Evolutionary conservation across 2,329 filamentous ascomycete genomes (phyloP), one percentile per base, ranked within the genome.

Genomic region (Colletotrichum brevisporum): DNA sequence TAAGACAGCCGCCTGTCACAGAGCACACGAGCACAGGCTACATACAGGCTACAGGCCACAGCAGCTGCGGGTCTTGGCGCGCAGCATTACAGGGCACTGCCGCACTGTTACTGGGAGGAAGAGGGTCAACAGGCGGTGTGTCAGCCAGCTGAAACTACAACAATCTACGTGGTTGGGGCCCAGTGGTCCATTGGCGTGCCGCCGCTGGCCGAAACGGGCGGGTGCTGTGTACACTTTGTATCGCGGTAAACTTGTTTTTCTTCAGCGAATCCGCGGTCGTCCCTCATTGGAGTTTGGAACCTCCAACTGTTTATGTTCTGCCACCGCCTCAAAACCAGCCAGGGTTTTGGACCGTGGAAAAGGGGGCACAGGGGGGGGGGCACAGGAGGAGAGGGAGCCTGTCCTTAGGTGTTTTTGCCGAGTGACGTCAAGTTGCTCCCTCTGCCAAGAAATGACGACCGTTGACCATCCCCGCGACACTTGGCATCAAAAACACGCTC

Each of bases 61-160:
- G 16, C 10, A 51, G 26, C n/a, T 43, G 31, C 36, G 5, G 43
- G 27, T 59, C 57, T 59, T 50, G 45, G 47, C 57, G 27, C 13
- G 18, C 27, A 31, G 27, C 27, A 31, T 51, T 26, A 61, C 58
- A 61, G 47, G 24, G 18, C 31, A 21, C 10, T 24, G 45, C 41
- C 21, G 47, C 31, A 21, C 10, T 24, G 45, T 51, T 16, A 31
- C 13, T 27, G 48, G 31, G 43, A 51, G 50, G 27, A 9, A 27
- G 21, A 61, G 48, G 48, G 58, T 45, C 58, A 61, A 61, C 47
- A 53, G 15, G 58, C 58, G 58, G 58, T 61, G 58, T 61, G 58
- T 53, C 48, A 53, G 48, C 36, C 24, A 31, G 58, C 58, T 61
- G 48, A 61, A 45, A 52, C 47, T 52, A 52, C 47, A 10, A 51